phyloP scores from a whole-genome alignment of 2,329 filamentous ascomycete genomes.

The Aspergillus costaricaensis region DNA sequence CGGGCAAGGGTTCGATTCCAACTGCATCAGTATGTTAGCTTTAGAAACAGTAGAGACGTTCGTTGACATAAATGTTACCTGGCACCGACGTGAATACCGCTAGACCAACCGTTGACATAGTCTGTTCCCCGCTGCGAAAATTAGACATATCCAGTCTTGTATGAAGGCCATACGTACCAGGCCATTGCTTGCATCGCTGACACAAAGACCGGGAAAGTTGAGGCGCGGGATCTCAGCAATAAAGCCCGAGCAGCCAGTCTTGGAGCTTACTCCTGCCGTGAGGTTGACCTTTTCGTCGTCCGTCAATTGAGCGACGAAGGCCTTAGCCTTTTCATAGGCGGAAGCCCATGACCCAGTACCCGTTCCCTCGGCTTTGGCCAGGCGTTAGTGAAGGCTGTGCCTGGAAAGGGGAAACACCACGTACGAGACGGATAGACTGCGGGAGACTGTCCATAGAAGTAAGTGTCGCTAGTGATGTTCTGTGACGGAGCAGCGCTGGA shows the following conservation, averaged over 20 bases:
- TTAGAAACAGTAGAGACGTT: background rate
- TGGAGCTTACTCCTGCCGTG: slow-evolving; percentile 27
- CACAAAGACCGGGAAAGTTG: slow-evolving; percentile 42
- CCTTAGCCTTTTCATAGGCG: slow-evolving; percentile 40
- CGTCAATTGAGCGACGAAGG: slow-evolving; percentile 43
- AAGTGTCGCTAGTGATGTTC: slow-evolving; percentile 26
- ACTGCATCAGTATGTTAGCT: background rate
- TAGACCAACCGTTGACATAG: slow-evolving; percentile 30
- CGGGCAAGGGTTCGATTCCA: slow-evolving; percentile 74
- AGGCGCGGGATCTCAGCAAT: slow-evolving; percentile 35
- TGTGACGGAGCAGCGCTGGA: slow-evolving; percentile 16
- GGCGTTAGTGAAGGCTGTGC: background rate
- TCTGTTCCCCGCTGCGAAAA: slow-evolving; percentile 30
- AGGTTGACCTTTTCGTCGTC: slow-evolving; percentile 46
- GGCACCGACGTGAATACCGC: slow-evolving; percentile 27
- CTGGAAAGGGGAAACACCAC: background rate
- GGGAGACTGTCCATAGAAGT: slow-evolving; percentile 29
- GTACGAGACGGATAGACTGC: slow-evolving; percentile 28
- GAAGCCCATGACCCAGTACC: slow-evolving; percentile 39
- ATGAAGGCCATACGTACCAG: slow-evolving; percentile 27
- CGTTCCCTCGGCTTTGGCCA: slow-evolving; percentile 20
- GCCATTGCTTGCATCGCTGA: slow-evolving; percentile 47
- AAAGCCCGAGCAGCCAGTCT: slow-evolving; percentile 34
- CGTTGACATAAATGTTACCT: slow-evolving; percentile 20
- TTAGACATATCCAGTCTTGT: background rate